Evolutionary conservation across 495 filamentous ascomycete species (phyloP).

Genomic region (Collariella sp.): DNA sequence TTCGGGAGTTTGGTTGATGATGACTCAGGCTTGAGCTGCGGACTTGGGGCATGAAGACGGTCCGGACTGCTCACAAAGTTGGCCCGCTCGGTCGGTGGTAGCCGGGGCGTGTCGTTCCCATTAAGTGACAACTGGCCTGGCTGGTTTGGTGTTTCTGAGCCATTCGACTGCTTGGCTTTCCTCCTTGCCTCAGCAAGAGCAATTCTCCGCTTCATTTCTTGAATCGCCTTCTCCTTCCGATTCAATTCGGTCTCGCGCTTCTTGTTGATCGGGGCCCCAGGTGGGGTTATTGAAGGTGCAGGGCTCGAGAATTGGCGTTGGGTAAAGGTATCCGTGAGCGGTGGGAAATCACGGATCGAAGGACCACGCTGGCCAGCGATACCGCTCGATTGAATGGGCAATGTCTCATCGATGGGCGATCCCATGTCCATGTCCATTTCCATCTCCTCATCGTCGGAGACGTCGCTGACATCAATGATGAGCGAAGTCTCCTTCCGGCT

Average conservation of each 20-base stretch:
- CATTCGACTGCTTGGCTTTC: slow-evolving; percentile 32
- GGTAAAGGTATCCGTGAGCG: slow-evolving; percentile 33
- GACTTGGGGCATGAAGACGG: slow-evolving; percentile 12
- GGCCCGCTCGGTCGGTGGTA: not conserved
- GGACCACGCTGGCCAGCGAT: slow-evolving; percentile 24
- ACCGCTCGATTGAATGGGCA: slow-evolving; percentile 16
- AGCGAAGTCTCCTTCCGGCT: slow-evolving; percentile 41
- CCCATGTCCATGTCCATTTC: slow-evolving; percentile 46
- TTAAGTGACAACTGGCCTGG: slow-evolving; percentile 28
- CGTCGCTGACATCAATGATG: slow-evolving; percentile 71
- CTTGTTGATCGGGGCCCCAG: slow-evolving; percentile 10
- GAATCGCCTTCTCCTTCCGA: slow-evolving; percentile 59
- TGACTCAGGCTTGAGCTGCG: slow-evolving; percentile 14
- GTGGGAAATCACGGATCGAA: slow-evolving; percentile 38
- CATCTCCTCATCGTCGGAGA: slow-evolving; percentile 38
- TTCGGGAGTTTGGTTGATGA: slow-evolving; percentile 19
- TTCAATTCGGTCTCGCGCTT: slow-evolving; percentile 48
- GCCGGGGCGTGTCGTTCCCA: slow-evolving; percentile 13
- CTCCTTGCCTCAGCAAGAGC: slow-evolving; percentile 62
- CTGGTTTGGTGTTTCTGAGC: slow-evolving; percentile 18
- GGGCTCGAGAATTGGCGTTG: slow-evolving; percentile 34
- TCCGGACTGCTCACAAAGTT: slow-evolving; percentile 7
- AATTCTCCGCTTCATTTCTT: slow-evolving; percentile 65
- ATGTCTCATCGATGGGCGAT: slow-evolving; percentile 34
- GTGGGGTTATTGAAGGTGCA: slow-evolving; percentile 34